Percentiles rank a stretch among this genome's conserved stretches.
phyloP scores from a whole-genome alignment of 129 eudicot species.

The Chrysanthemum seticuspe region DNA sequence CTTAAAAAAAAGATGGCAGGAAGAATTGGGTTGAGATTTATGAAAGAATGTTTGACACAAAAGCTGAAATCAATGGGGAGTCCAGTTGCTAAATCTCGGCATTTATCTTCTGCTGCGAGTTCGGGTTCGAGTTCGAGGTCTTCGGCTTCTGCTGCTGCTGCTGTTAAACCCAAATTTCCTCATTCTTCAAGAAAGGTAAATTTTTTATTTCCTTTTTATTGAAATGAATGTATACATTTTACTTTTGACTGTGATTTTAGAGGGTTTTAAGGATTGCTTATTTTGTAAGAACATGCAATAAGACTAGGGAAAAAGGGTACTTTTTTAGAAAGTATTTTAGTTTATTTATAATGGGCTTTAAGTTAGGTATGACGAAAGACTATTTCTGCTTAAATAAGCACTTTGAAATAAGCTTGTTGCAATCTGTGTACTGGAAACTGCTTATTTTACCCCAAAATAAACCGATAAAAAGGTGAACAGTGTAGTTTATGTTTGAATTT shows the following conservation, averaged over 20 bases:
- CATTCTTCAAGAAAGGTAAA: conserved; percentile 61
- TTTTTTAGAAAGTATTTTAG: background rate
- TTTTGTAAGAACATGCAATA: background rate
- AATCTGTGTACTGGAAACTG: too few relatives aligned
- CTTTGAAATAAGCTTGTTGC: too few relatives aligned
- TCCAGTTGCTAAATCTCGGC: conserved; percentile 24
- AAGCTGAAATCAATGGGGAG: conserved; percentile 37
- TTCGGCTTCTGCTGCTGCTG: conserved; percentile 21
- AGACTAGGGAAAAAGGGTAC: too few relatives aligned
- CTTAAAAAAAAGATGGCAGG: conserved; percentile 31
- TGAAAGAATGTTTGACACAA: conserved; percentile 34
- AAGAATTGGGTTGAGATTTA: conserved; percentile 38
- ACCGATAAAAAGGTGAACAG: too few relatives aligned
- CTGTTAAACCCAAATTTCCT: conserved; percentile 48
- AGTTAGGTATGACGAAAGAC: background rate
- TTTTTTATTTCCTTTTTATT: background rate
- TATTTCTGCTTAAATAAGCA: too few relatives aligned
- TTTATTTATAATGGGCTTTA: too few relatives aligned
- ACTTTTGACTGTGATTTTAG: conserved; percentile 7
- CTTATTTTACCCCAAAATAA: too few relatives aligned
- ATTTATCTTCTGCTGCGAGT: conserved; percentile 25
- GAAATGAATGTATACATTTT: background rate
- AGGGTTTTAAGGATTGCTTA: background rate
- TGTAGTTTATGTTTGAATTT: too few relatives aligned
- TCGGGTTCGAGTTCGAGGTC: too few relatives aligned